Evolutionary conservation across 2,329 filamentous ascomycete species (phyloP).

Genomic region (Hypoxylon sp.): DNA sequence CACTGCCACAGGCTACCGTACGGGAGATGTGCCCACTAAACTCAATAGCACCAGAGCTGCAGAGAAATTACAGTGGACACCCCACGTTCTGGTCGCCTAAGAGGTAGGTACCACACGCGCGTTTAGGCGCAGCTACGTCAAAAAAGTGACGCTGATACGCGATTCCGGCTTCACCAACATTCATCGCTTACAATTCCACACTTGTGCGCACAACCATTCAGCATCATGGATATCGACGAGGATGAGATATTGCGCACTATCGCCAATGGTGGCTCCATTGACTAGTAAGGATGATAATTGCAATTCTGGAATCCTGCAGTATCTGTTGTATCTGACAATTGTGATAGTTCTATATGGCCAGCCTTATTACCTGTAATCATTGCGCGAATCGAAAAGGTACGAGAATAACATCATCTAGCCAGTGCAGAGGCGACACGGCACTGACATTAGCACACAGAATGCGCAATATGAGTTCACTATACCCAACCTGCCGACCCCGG

Average conservation of each 20-base stretch:
- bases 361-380: conserved; percentile 49
- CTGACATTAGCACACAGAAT: conserved; percentile 62
- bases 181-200: neutral
- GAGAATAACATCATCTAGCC: neutral
- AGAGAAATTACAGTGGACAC: too few species aligned
- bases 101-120: conserved; percentile 24
- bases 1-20: conserved; percentile 25
- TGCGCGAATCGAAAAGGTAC: conserved; percentile 61
- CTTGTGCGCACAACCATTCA: conserved; percentile 16
- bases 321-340: conserved; percentile 37
- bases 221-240: conserved; percentile 65
- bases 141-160: conserved; percentile 31
- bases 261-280: conserved; percentile 61
- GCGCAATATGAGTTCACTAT: conserved; percentile 78
- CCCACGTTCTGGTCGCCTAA: neutral
- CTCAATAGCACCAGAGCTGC: too few species aligned
- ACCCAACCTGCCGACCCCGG: conserved; percentile 60
- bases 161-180: conserved; percentile 19
- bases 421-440: conserved; percentile 6
- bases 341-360: conserved; percentile 50
- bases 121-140: conserved; percentile 32
- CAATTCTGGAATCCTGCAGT: conserved; percentile 3
- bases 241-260: conserved; percentile 59
- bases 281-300: conserved; percentile 57
- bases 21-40: too few species aligned